Conservation (phyloP, 805 yeast genomes). For the Wilhelminamyces savonicus region DNA sequence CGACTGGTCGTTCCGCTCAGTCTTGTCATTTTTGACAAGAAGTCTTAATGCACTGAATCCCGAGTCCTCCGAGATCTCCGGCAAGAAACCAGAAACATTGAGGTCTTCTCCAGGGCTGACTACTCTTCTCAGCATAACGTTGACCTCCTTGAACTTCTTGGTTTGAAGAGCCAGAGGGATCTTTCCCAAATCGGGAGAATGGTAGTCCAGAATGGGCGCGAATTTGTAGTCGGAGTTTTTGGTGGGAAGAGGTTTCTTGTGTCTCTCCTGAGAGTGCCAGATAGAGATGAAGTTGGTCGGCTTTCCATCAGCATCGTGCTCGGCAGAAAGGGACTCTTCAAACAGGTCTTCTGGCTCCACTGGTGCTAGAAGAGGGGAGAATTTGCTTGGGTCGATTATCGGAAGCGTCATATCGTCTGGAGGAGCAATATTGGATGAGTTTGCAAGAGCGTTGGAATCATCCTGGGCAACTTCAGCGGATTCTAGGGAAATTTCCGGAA, state of each 20-base stretch:
- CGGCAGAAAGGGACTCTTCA: slow-evolving; percentile 38
- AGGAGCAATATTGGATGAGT: slow-evolving; percentile 36
- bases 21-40: neutral
- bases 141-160: slow-evolving; percentile 33
- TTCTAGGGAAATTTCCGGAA: no score
- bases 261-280: slow-evolving; percentile 35
- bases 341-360: slow-evolving; percentile 30
- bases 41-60: slow-evolving; percentile 29
- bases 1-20: neutral
- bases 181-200: slow-evolving; percentile 5
- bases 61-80: slow-evolving; percentile 43
- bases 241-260: slow-evolving; percentile 3
- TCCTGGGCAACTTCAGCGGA: slow-evolving; percentile 1
- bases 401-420: slow-evolving; percentile 31
- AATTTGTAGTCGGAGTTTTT: no score
- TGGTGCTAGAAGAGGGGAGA: slow-evolving; percentile 32
- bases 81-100: slow-evolving; percentile 36
- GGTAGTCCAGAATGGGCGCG: slow-evolving; percentile 9
- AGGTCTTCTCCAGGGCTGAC: slow-evolving; percentile 38
- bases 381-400: slow-evolving; percentile 35
- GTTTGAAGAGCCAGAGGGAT: slow-evolving; percentile 22
- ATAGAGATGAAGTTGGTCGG: slow-evolving; percentile 29
- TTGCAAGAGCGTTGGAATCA: slow-evolving; percentile 30
- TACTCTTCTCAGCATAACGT: slow-evolving; percentile 35
- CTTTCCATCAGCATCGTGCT: slow-evolving; percentile 25